A percentile compares a stretch with the other conserved stretches of the same genome.
These are phyloP conservation scores for Cinnamomum micranthum DNA, from an alignment of 164 flowering plant genomes.

Conservation along the genomic window DNA sequence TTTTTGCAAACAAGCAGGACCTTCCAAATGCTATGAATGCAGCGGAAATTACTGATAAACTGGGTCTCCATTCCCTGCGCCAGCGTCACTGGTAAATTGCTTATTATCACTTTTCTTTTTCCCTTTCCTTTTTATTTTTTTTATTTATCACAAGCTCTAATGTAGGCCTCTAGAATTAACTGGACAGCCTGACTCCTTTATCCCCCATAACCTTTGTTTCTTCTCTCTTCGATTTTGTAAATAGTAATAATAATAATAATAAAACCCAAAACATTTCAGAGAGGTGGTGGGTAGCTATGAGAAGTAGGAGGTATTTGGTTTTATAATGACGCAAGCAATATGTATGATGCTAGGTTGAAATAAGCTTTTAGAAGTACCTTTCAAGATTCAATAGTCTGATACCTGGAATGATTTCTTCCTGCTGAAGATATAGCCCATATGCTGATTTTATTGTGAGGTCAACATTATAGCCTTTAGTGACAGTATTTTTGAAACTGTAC, in stretches of 20 bases:
- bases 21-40: conserved; percentile 85
- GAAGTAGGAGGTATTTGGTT: neutral
- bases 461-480: neutral
- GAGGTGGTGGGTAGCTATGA: too few relatives aligned
- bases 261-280: too few relatives aligned
- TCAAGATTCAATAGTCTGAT: neutral
- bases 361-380: too few relatives aligned
- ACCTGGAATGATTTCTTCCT: neutral
- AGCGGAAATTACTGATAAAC: conserved; percentile 77
- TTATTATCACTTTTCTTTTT: neutral
- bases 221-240: too few relatives aligned
- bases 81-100: conserved; percentile 62
- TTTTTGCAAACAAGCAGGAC: conserved; percentile 82
- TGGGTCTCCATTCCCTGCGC: conserved; percentile 72
- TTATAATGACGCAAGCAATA: neutral
- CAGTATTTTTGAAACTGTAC: neutral
- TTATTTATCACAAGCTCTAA: neutral
- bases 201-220: too few relatives aligned
- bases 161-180: neutral
- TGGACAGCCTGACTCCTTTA: too few relatives aligned
- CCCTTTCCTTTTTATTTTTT: neutral
- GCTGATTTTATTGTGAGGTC: too few relatives aligned
- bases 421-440: neutral
- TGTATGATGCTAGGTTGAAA: too few relatives aligned
- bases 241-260: too few relatives aligned